Base-by-base conservation (phyloP, 345 rosid genomes). In the Trapa bicornis region DNA sequence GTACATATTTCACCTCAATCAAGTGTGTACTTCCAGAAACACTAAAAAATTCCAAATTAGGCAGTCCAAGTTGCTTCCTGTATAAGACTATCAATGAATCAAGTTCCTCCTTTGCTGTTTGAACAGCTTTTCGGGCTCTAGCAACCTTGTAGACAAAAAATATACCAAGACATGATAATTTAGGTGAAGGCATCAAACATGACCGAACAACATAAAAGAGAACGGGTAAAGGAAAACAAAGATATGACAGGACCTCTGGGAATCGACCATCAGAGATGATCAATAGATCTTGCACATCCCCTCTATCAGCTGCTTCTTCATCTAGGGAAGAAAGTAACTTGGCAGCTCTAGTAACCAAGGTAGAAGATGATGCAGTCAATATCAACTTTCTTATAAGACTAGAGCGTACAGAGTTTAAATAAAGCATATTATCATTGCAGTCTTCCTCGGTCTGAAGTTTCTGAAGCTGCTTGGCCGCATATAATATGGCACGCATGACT, bases 271-370 rank as follows among this genome's bases (percentile, higher is more conserved):
- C 72, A 58, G 94, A 86, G 62, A 72, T 65, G 68, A 82, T 77
- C 64, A 93, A 65, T 73, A 87, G 77, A 76, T 87, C 83, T 36
- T 74, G 71, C 33, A 88, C 74, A 72, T 93, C 89, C 73, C 96
- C 94, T 75, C 71, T 70, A 67, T 78, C 87, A 73, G 94, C 96
- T 12, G 89, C 96, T 78, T 93, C 90, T 80, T 87, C 87, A 70
- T 85, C 87, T 65, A 93, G 71, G 43, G 76, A 66, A 61, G 97
- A 85, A 69, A 90, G 83, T 17, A 85, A 76, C 74, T 87, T 90
- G 22, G 87, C 88, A 47, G 92, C 87, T 65, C 63, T 82, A 62
- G 76, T 78, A 58, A 93, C 80, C 68, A 93, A 79, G 79, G 65
- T 73, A 54, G 90, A 72, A 41, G 97, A 88, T 65, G 97, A 84